A percentile compares a stretch with the other conserved stretches of the same genome.
These are phyloP conservation scores for Ophidiomyces ophidiicola DNA, from an alignment of 2,329 filamentous ascomycete genomes.

Conservation along the genomic window DNA sequence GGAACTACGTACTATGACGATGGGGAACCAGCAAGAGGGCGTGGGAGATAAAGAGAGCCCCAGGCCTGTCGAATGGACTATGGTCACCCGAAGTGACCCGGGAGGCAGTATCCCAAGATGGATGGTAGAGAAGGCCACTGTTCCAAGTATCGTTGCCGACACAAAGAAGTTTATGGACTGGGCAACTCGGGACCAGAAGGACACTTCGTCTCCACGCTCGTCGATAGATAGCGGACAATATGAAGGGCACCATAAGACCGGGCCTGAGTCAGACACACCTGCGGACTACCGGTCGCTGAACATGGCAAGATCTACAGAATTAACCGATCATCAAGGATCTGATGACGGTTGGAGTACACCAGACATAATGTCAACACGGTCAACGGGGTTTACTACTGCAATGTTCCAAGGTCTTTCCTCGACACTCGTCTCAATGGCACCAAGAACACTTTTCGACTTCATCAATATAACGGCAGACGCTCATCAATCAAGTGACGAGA, in stretches of 20 bases:
- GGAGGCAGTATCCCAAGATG: slow-evolving; percentile 80
- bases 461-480: background rate
- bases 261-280: background rate
- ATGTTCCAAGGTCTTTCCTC: slow-evolving; percentile 1
- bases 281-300: too few relatives aligned
- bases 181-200: slow-evolving; percentile 42
- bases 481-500: background rate
- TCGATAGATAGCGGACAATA: too few relatives aligned
- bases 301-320: too few relatives aligned
- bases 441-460: slow-evolving; percentile 4
- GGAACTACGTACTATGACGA: slow-evolving; percentile 50
- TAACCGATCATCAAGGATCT: background rate
- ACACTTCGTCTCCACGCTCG: background rate
- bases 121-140: slow-evolving; percentile 82
- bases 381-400: slow-evolving; percentile 5
- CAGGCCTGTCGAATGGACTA: slow-evolving; percentile 75
- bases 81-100: slow-evolving; percentile 81
- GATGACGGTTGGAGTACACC: slow-evolving; percentile 16
- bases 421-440: slow-evolving; percentile 4
- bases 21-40: slow-evolving; percentile 1
- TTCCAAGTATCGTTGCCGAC: slow-evolving; percentile 65
- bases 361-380: slow-evolving; percentile 14
- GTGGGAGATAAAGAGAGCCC: slow-evolving; percentile 28
- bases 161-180: slow-evolving; percentile 73
- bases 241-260: background rate